Base-by-base conservation (phyloP, 139 green algal genomes). In the Ostreobium quekettii region DNA sequence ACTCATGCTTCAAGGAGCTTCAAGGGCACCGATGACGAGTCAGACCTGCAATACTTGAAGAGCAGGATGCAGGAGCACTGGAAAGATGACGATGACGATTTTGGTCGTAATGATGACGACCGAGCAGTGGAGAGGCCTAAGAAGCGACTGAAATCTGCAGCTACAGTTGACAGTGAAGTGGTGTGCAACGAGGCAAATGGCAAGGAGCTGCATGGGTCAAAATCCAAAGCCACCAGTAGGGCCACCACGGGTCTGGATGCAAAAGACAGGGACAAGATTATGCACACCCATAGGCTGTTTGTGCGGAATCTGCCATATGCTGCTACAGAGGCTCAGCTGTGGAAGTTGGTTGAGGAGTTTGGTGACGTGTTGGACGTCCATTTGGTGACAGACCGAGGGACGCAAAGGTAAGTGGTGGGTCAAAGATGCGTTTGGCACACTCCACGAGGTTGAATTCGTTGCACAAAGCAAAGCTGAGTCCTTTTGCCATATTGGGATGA, bases 281-380 rank as follows among this genome's bases (percentile, higher is more conserved):
- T 57, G 8, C 76, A 89, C 22, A 93, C 89, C 2, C 86, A 88
- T 0, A 81, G 93, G 11, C 78, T 99, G 47, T 98, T 98, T 76
- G 73, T 97, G 36, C 78, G 93, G 36, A 99, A 99, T 76, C 84
- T 99, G 64, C 77, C 89, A 0, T 98, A 92, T 78, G 75, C 68
- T 5, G 82, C 89, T 39, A 93, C 79, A 0, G 92, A 98, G 59
- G 80, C 83, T 1, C 93, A 99, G 47, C 71, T 99, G 38, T 47
- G 56, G 3, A 79, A 83, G 48, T 59, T 90, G 36, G 93, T 98
- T 70, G 75, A 76, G n/a, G 26, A 31, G 8, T 83, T 83, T 71
- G 94, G 94, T 1, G 74, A 90, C 11, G 56, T 97, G n/a, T 53
- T 71, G 3, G 86, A 92, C 47, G 89, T 96, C 42, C 91, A 97